Percentiles rank a stretch among this genome's conserved stretches.
phyloP scores from a whole-genome alignment of 1,139 yeast genomes.

The Yamadazyma sp. region DNA sequence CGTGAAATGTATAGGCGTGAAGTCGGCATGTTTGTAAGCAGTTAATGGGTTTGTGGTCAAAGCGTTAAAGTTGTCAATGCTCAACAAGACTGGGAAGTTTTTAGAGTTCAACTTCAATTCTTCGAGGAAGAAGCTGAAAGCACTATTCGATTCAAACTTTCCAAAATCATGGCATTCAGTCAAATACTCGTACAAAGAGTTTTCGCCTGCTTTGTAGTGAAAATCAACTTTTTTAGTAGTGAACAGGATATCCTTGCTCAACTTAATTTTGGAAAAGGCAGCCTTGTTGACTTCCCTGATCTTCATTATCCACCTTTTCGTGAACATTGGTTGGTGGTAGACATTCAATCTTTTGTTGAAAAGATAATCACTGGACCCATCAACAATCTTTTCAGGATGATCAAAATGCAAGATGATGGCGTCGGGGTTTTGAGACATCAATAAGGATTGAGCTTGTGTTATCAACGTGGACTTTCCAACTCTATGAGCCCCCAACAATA shows the following conservation, averaged over 20 bases:
- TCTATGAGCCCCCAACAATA: slow-evolving; percentile 72
- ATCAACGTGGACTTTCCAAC: slow-evolving; percentile 77
- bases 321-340: slow-evolving; percentile 81
- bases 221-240: slow-evolving; percentile 32
- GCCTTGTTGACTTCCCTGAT: slow-evolving; percentile 57
- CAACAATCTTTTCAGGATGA: slow-evolving; percentile 57
- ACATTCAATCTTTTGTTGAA: slow-evolving; percentile 48
- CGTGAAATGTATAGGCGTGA: slow-evolving; percentile 57
- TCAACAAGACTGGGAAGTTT: slow-evolving; percentile 59
- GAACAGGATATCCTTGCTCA: slow-evolving; percentile 45
- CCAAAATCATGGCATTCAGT: slow-evolving; percentile 42
- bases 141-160: slow-evolving; percentile 30
- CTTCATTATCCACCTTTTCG: slow-evolving; percentile 60
- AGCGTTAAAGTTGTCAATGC: slow-evolving; percentile 77
- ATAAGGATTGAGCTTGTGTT: slow-evolving; percentile 67
- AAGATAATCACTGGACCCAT: slow-evolving; percentile 73
- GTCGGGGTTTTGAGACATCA: slow-evolving; percentile 46
- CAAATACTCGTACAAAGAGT: slow-evolving; percentile 43
- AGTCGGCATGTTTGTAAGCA: slow-evolving; percentile 59
- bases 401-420: slow-evolving; percentile 67
- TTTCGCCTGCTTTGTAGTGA: slow-evolving; percentile 40
- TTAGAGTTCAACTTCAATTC: slow-evolving; percentile 51
- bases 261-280: slow-evolving; percentile 47
- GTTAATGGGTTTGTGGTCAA: slow-evolving; percentile 58
- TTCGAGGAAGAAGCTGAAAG: slow-evolving; percentile 54